Evolutionary conservation across 169 alveolate genomes (phyloP).

Genomic region (Plasmodium reichenowi): DNA sequence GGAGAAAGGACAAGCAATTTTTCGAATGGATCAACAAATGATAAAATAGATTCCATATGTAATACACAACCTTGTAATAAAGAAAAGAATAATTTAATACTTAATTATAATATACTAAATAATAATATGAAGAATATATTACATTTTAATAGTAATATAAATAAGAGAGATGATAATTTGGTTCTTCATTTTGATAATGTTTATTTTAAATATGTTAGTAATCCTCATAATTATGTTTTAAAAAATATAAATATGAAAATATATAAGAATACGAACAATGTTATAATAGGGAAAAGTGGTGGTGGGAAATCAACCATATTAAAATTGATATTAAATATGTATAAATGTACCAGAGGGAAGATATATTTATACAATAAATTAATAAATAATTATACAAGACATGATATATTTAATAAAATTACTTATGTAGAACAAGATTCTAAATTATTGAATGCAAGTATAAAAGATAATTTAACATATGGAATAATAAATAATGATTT

Average conservation of each 20-base stretch:
- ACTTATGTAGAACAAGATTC: constrained; percentile 57
- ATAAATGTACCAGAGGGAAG: constrained; percentile 51
- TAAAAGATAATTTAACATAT: constrained; percentile 45
- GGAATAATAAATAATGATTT: constrained; percentile 22
- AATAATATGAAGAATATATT: neutral
- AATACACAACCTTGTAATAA: neutral
- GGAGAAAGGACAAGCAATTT: no score
- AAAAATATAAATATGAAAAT: constrained; percentile 59
- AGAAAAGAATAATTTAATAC: neutral
- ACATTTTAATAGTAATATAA: neutral
- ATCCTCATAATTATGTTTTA: constrained; percentile 16
- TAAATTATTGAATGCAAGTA: constrained; percentile 40
- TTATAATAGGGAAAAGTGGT: constrained; percentile 56
- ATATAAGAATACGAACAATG: constrained; percentile 32
- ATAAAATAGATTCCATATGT: neutral
- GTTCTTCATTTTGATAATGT: constrained; percentile 25
- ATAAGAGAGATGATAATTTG: neutral
- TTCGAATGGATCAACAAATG: neutral
- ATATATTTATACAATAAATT: constrained; percentile 44
- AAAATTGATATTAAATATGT: constrained; percentile 45
- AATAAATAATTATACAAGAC: constrained; percentile 13
- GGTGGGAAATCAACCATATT: constrained; percentile 54
- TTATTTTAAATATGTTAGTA: constrained; percentile 10
- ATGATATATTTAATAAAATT: constrained; percentile 23
- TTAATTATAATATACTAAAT: neutral